Base-by-base conservation (phyloP, 2,329 filamentous ascomycete species). In the Ceratocystis cubensis region DNA sequence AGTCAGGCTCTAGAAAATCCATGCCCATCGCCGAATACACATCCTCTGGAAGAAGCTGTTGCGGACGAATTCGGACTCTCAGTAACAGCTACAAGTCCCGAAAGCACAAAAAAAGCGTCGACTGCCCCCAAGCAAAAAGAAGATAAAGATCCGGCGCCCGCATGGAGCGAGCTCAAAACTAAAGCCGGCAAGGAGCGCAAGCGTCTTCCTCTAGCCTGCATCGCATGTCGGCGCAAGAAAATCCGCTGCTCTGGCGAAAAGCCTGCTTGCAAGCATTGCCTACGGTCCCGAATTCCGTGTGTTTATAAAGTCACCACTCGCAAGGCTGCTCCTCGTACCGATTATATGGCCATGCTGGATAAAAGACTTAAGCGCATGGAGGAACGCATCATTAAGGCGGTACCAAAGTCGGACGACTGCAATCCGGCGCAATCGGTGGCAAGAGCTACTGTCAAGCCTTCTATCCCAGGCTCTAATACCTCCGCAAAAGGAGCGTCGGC, bases 271-370 rank as follows among this genome's bases (percentile, higher is more conserved):
- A 96, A 96, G 75, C 94, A 97, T 76, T 97, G 94, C 74, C 81
- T 95, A 68, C 85, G 92, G 66, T 96, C 93, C 64, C 85, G 93
- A 56, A 95, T 96, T 71, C 93, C 93, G 1, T 99, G 94, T 74
- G 92, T 97, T 3, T 99, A 97, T 81, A 97, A 97, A 73, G 91
- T 96, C 68, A 97, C 92, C 0, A 91, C 92, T 3, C 83, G 94
- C 68, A 97, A 97, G 75, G 91, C 93, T 1, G 91, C 92, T 2
- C 94, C 94, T 2, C 83, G 94, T 64, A 97, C 94, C 20, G 94
- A 97, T 76, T 97, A 97, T 76, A 97, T 97, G 94, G 91, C 92
- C 53, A 97, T 97, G 91, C 78, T 97, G 71, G 94, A 97, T 77
- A 96, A 96, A 77, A 84, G 94, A 65, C 76, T 97, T 70, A 96